A percentile compares a stretch with the other conserved stretches of the same genome.
These are phyloP conservation scores for Oryza coarctata DNA, from an alignment of 176 grass and related monocot genomes.

Conservation along the genomic window DNA sequence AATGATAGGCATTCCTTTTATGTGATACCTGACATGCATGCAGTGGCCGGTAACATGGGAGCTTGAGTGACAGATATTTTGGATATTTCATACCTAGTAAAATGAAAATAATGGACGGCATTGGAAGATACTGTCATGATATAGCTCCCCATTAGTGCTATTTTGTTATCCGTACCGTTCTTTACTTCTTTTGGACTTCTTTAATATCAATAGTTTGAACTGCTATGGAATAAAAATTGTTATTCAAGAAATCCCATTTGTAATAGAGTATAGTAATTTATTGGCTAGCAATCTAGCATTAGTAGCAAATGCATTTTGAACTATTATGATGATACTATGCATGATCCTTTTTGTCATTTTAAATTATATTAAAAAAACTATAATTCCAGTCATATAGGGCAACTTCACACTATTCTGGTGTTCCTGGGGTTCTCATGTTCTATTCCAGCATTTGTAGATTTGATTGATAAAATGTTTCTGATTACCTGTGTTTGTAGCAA, in stretches of 20 bases:
- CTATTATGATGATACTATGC: neutral
- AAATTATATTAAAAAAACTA: neutral
- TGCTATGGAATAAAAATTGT: neutral
- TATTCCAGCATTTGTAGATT: neutral
- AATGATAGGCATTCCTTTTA: neutral
- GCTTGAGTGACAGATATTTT: conserved; percentile 4
- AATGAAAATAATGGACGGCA: neutral
- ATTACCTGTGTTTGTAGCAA: neutral
- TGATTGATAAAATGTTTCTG: neutral
- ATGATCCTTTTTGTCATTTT: neutral
- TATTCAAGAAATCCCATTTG: neutral
- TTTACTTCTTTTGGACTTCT: neutral
- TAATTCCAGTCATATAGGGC: neutral
- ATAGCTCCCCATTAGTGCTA: neutral
- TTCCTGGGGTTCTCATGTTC: neutral
- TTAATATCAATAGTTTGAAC: neutral
- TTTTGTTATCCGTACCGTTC: neutral
- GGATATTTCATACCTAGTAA: neutral
- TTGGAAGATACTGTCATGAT: neutral
- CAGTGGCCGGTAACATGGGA: neutral
- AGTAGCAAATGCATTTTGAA: neutral
- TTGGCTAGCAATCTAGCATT: neutral
- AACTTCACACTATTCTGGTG: neutral
- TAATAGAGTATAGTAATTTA: neutral
- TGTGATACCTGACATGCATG: neutral